Base-by-base conservation (phyloP, 306 rosid species). In the Erythrophleum fordii region DNA sequence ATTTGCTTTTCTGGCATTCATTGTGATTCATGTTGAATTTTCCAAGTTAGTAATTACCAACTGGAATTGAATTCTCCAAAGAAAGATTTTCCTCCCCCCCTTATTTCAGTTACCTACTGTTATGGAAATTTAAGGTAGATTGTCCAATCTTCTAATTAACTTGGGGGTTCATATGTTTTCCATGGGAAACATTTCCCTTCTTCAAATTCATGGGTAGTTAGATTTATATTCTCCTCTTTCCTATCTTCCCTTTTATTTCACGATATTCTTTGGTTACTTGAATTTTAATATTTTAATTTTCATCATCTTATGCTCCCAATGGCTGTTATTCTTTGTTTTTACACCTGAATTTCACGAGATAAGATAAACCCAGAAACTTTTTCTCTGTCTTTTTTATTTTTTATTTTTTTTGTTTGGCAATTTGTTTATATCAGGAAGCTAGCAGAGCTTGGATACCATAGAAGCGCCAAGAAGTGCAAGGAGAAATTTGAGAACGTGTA, bases 401-500 rank as follows among this genome's bases (percentile, higher is more conserved):
- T 46, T 2, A 11, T 45, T 45, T 11, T 45, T 55, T 55, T 52
- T 70, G 35, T 26, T 31, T 23, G 60, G 53, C 37, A 26, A 62
- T 53, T 52, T 49, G 4, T 31, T 71, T 52, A 62, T 59, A 70
- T 83, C 94, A 95, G 99, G 91, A 95, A 93, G 81, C 86, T 95
- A 66, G 97, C 92, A 42, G 97, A 92, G 67, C 92, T 88, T 78
- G 99, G 98, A 35, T 95, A 84, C 81, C 88, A 88, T 61, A 87
- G 99, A 85, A 90, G 83, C 74, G 90, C 97, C 18, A 95, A 95
- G 93, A 95, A 95, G 69, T 95, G 99, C 88, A 93, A 93, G 75
- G 99, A 95, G 89, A 95, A 95, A 70, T 95, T 95, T 44, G 99
- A 95, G 89, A 95, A 95, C 80, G 97, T 95, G 29, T 93, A 90